Evolutionary conservation across 352 stramenopile genomes (phyloP), one percentile per base, ranked within the genome.

Genomic region (Lagenidium giganteum): DNA sequence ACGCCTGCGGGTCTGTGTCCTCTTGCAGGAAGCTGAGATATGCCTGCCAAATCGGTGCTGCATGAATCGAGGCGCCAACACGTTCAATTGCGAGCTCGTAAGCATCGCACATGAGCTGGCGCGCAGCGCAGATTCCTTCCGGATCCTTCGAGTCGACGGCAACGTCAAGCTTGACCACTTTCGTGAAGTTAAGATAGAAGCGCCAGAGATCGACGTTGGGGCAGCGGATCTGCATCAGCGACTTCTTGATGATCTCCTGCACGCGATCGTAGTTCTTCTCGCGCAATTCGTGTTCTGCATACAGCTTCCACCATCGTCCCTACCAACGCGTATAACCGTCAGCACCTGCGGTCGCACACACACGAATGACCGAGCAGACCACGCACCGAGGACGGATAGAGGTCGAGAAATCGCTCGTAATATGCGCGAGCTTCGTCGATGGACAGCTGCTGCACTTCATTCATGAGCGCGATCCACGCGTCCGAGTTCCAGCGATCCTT

Each of bases 111-210:
- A 89, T 89, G 40, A 83, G 60, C 26, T 85, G 62, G 7, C 64
- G 61, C 24, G 74, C 71, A 2, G 61, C 66, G 3, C 58, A 47
- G 26, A 83, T 74, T 8, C 70, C 71, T 5, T 61, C 42, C 9
- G 44, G 25, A 28, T 83, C 62, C 26, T 71, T 63, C n/a, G 70
- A 71, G 30, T 72, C 61, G 5, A 79, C 71, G n/a, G 72, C 71
- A 29, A 82, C 67, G 22, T 87, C 73, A 30, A 87, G 45, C 34
- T 84, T 80, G 4, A 74, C 70, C 23, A 84, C 70, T 41, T 84
- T 83, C 8, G 74, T 85, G 37, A 89, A 87, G 45, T 72, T 71
- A n/a, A 89, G 54, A 47, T 89, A 89, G 25, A 89, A 87, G 8
- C 67, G 63, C 77, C 77, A 89, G 11, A 89, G 58, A 11, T 89